Evolutionary conservation across 2,329 filamentous ascomycete species (phyloP), one percentile per base, ranked within the genome.

Genomic region (Fusarium guadeloupense): DNA sequence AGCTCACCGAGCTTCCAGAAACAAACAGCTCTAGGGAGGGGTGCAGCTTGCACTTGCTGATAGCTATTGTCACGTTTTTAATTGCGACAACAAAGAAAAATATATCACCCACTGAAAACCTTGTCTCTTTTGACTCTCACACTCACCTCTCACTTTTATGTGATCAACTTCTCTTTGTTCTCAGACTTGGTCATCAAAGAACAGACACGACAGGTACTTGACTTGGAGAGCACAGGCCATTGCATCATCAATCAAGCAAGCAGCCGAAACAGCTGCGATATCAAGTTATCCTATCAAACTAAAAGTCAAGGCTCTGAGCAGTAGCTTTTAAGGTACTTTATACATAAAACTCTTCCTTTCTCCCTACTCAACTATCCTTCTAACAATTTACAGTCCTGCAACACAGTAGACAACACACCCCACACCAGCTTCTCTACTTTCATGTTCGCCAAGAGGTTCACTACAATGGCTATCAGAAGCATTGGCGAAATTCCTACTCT

Each of bases 401-500:
- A 45, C 40, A 26, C 26, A 25, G n/a, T n/a, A 20, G 37, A 23
- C 21, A 13, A 16, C 28, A 45, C 9, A 37, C 28, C 16, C 33
- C 26, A 30, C 34, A 17, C 43, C 21, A 37, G 7, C 30, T 34
- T 6, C 16, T 33, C 30, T 28, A 20, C 20, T 43, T 52, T 30
- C 38, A 65, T 65, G 75, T n/a, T 60, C 72, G 13, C 49, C 9
- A 52, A 30, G 9, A 42, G 54, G 58, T 51, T 77, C 78, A 44
- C 53, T 41, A 64, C 48, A 31, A 69, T 69, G 67, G 51, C 59
- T 23, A 44, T 38, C 20, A 55, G 54, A 65, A 57, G 78, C 6
- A 75, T 84, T 44, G 69, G 78, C 61, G 81, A 88, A 23, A 88
- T 92, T 43, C 87, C 86, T 6, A 86, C 84, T 28, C 77, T 92